Conservation (phyloP, 768 basidiomycete genomes). For the Favolaschia claudopus region DNA sequence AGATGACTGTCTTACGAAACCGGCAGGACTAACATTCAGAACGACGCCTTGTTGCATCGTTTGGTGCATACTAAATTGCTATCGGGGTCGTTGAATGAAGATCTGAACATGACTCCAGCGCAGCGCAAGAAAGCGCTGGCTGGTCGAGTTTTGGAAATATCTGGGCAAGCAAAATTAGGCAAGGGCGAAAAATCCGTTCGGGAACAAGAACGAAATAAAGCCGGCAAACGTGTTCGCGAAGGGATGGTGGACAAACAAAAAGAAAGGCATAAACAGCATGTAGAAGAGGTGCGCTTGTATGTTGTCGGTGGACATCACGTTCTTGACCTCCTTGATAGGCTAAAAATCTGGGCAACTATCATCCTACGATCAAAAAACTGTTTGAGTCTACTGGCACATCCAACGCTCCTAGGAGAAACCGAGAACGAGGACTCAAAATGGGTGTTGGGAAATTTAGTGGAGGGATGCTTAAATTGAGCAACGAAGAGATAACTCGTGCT, state of each 20-base stretch:
- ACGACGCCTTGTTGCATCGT: slow-evolving; percentile 80
- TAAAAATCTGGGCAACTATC: slow-evolving; percentile 86
- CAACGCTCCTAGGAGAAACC: slow-evolving; percentile 46
- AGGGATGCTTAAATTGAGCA: slow-evolving; percentile 72
- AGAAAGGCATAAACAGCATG: slow-evolving; percentile 56
- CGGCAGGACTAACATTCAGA: slow-evolving; percentile 75
- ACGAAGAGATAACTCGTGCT: slow-evolving; percentile 59
- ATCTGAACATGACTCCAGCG: slow-evolving; percentile 68
- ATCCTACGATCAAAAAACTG: slow-evolving; percentile 75
- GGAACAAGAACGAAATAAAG: slow-evolving; percentile 70
- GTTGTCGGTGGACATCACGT: not conserved
- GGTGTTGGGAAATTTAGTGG: slow-evolving; percentile 80
- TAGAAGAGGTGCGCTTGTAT: slow-evolving; percentile 69
- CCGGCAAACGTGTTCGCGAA: slow-evolving; percentile 75
- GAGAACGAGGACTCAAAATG: slow-evolving; percentile 75
- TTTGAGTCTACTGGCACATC: slow-evolving; percentile 52
- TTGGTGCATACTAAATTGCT: slow-evolving; percentile 82
- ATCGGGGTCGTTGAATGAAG: slow-evolving; percentile 73
- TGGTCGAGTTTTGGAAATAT: slow-evolving; percentile 78
- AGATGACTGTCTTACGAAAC: not conserved
- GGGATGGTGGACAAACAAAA: slow-evolving; percentile 71
- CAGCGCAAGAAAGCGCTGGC: slow-evolving; percentile 77
- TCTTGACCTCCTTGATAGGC: slow-evolving; percentile 55
- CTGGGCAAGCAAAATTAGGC: slow-evolving; percentile 73
- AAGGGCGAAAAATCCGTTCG: slow-evolving; percentile 74